phyloP scores from a whole-genome alignment of 169 alveolate genomes.

The Plasmodium reichenowi region DNA sequence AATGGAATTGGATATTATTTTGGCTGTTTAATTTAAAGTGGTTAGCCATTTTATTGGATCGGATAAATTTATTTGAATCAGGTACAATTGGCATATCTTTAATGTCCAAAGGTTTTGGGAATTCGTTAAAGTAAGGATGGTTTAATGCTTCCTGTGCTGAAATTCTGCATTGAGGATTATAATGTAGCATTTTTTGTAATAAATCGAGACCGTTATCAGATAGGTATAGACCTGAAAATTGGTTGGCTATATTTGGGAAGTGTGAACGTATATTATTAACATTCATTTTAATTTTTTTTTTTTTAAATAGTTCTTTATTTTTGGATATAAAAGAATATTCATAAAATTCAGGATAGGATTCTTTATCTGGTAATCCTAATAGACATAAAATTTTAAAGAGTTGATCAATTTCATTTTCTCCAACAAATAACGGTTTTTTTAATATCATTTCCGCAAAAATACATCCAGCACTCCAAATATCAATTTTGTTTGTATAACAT shows the following conservation, averaged over 20 bases:
- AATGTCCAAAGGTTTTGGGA: slow-evolving; percentile 64
- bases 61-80: slow-evolving; percentile 52
- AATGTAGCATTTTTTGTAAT: slow-evolving; percentile 91
- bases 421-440: slow-evolving; percentile 91
- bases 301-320: slow-evolving; percentile 76
- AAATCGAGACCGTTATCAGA: slow-evolving; percentile 94
- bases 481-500: slow-evolving; percentile 96
- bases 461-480: slow-evolving; percentile 98
- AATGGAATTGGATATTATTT: slow-evolving; percentile 47
- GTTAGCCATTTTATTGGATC: slow-evolving; percentile 36
- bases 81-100: slow-evolving; percentile 67
- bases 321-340: slow-evolving; percentile 78
- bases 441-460: slow-evolving; percentile 93
- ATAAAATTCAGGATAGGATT: slow-evolving; percentile 83
- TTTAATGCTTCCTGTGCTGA: slow-evolving; percentile 95
- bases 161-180: slow-evolving; percentile 94
- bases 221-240: slow-evolving; percentile 81
- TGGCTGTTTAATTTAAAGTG: slow-evolving; percentile 35
- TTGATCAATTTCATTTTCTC: slow-evolving; percentile 91
- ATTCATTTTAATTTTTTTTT: slow-evolving; percentile 79
- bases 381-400: slow-evolving; percentile 91
- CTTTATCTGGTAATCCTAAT: slow-evolving; percentile 93
- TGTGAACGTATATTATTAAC: slow-evolving; percentile 77
- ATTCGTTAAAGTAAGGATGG: slow-evolving; percentile 89
- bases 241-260: slow-evolving; percentile 58